phyloP scores from a whole-genome alignment of 2,329 filamentous ascomycete species.

The Aureobasidium pullulans region DNA sequence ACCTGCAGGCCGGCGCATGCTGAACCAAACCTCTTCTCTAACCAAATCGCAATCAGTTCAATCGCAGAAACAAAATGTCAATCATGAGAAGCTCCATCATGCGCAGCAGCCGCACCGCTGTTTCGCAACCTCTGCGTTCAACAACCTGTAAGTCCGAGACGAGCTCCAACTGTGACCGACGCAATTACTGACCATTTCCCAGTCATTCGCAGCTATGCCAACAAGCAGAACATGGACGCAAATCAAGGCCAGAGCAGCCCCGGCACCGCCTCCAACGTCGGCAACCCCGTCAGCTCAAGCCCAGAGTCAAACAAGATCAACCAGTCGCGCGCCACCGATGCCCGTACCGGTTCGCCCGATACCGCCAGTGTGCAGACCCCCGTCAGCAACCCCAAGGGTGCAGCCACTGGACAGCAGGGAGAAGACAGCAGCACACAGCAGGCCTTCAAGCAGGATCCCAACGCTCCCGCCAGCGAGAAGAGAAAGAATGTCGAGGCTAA shows the following conservation, averaged over 20 bases:
- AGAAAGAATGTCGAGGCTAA: conserved; percentile 18
- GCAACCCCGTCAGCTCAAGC: conserved; percentile 8
- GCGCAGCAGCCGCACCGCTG: not conserved
- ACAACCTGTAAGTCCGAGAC: not conserved
- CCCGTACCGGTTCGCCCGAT: conserved; percentile 2
- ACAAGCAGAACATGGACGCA: conserved; percentile 2
- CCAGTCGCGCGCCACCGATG: conserved; percentile 9
- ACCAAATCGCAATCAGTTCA: not conserved
- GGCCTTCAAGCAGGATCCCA: conserved; percentile 18
- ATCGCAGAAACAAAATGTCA: not conserved
- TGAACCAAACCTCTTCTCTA: not conserved
- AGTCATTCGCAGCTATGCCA: conserved; percentile 14
- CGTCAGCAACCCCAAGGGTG: conserved; percentile 5
- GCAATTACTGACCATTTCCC: not conserved
- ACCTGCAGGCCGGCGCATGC: not conserved
- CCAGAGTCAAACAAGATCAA: conserved; percentile 10
- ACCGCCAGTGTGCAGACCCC: conserved; percentile 11
- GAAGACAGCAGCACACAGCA: conserved; percentile 30
- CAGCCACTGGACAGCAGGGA: conserved; percentile 20
- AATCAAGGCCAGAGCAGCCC: conserved; percentile 11
- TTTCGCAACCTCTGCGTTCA: not conserved
- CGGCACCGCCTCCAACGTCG: conserved; percentile 14
- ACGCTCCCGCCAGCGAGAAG: conserved; percentile 19
- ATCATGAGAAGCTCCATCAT: conserved; percentile 11
- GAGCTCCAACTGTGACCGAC: not conserved